phyloP scores from a whole-genome alignment of 2,329 filamentous ascomycete species.

The Cryphonectria carpinicola region DNA sequence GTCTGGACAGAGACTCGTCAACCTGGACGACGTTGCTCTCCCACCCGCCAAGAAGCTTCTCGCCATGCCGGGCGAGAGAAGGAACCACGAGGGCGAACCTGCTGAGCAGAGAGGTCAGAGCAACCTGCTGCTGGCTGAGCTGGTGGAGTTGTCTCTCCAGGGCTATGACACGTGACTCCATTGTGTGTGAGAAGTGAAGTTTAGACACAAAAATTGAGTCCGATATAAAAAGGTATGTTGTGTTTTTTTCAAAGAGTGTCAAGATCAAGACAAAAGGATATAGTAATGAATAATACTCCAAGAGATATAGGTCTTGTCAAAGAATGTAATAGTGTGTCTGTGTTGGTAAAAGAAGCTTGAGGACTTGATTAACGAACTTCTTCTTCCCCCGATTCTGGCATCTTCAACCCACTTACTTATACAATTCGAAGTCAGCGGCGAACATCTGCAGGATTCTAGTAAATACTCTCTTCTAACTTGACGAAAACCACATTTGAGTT shows the following conservation, averaged over 20 bases:
- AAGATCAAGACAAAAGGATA: not conserved
- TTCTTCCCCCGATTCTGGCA: not conserved
- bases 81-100: not conserved
- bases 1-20: not conserved
- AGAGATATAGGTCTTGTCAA: not conserved
- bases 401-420: not conserved
- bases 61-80: not conserved
- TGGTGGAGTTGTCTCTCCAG: constrained; percentile 8
- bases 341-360: not conserved
- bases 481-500: not conserved
- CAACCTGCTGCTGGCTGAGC: not conserved
- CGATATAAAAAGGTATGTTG: not conserved
- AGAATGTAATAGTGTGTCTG: not conserved
- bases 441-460: not conserved
- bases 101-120: not conserved
- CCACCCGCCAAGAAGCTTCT: not conserved
- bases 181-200: not conserved
- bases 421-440: not conserved
- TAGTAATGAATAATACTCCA: not conserved
- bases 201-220: not conserved
- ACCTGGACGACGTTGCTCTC: not conserved
- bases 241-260: not conserved
- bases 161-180: constrained; percentile 4
- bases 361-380: not conserved
- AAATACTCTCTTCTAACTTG: not conserved